Evolutionary conservation across 1,284 basidiomycete species (phyloP).

Genomic region (Microbotryum lychnidis-dioicae): DNA sequence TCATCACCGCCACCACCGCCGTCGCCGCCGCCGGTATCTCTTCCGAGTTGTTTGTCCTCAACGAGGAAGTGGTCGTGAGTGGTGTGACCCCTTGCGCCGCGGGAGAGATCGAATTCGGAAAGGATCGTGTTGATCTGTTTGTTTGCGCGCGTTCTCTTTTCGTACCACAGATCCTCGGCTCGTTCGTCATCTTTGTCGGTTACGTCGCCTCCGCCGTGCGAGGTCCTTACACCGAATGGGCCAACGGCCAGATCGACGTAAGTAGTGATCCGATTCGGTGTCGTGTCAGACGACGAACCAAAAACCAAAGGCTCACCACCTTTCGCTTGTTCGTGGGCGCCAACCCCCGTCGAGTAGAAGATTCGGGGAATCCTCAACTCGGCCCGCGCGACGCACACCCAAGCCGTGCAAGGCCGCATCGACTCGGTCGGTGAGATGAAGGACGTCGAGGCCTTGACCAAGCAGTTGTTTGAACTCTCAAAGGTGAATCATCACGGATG

Average conservation of each 20-base stretch:
- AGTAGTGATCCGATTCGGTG: constrained; percentile 11
- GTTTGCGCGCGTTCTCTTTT: constrained; percentile 32
- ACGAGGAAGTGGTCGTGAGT: constrained; percentile 71
- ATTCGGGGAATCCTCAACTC: constrained; percentile 74
- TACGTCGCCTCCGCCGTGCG: constrained; percentile 71
- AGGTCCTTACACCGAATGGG: constrained; percentile 90
- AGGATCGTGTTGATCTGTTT: constrained; percentile 46
- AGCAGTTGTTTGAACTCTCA: constrained; percentile 83
- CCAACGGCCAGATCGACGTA: constrained; percentile 67
- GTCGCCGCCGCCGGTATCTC: constrained; percentile 87
- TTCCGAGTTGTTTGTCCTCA: constrained; percentile 94
- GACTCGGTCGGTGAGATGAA: constrained; percentile 83
- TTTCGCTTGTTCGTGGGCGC: no score
- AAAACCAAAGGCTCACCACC: no score
- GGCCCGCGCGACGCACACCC: constrained; percentile 81
- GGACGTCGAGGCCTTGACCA: constrained; percentile 82
- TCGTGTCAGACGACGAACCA: no score
- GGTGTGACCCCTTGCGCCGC: no score
- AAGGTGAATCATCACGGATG: constrained; percentile 50
- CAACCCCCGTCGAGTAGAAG: constrained; percentile 40
- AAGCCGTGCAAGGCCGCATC: constrained; percentile 88
- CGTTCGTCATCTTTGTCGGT: constrained; percentile 69
- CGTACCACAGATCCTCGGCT: constrained; percentile 51
- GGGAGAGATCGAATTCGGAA: no score
- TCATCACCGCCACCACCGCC: constrained; percentile 83